Evolutionary conservation across 2,329 filamentous ascomycete genomes (phyloP), one percentile per base, ranked within the genome.

Genomic region (Botrytis fragariae): DNA sequence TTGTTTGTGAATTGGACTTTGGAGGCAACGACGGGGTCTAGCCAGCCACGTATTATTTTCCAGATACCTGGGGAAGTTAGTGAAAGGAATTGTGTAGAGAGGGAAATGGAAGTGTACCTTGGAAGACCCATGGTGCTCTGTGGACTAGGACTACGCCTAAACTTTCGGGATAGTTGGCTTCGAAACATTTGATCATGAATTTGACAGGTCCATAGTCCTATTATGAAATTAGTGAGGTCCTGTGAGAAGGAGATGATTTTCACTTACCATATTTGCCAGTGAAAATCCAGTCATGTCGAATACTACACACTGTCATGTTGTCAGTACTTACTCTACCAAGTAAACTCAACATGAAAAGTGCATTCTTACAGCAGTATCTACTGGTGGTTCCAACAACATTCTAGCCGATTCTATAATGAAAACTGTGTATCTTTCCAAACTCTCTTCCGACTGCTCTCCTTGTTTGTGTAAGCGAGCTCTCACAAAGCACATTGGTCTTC

Each of bases 161-260:
- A 65, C 90, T 95, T 82, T 99, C 96, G 0, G 96, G 96, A 79
- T 98, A 99, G 82, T 99, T 98, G 74, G 96, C 96, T 84, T 99
- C 96, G 81, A 99, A 99, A 82, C 95, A 97, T 83, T 97, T 97
- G 83, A 99, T 98, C 92, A 99, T 98, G 84, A 98, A 99, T 80
- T 97, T 99, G 73, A 99, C 93, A 1, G 96, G 95, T 0, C 93
- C 89, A 82, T 98, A 98, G 82, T 99, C 96, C 90, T 92, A 73
- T 20, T 16, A 29, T 22, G 22, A 59, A 48, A 73, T 82, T 51
- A 80, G 79, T 51, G 29, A 71, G 60, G 5, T 32, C 22, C 42
- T 51, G 42, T 14, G n/a, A 14, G 9, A 48, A 44, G 62, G 51
- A 39, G 25, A 63, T 51, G 51, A 42, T 20, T n/a, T 22, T 29